Evolutionary conservation across 2,329 filamentous ascomycete species (phyloP).

Genomic region (Canariomyces notabilis): DNA sequence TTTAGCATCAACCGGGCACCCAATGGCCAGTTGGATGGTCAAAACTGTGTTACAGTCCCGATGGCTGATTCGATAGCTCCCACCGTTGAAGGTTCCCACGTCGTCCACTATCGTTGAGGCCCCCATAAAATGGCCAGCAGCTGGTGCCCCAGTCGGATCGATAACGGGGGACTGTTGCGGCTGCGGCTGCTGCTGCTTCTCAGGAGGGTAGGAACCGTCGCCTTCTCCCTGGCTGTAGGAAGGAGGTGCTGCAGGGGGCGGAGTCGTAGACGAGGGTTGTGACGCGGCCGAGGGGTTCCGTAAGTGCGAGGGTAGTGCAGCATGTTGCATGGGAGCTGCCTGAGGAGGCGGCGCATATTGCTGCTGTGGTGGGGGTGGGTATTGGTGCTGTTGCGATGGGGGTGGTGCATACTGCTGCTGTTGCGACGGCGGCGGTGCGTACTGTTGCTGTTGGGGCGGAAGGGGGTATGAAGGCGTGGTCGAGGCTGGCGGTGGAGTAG

Average conservation of each 20-base stretch:
- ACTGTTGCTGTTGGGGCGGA: conserved; percentile 31
- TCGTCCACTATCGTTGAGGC: conserved; percentile 65
- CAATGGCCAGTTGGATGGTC: conserved; percentile 83
- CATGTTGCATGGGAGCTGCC: conserved; percentile 19
- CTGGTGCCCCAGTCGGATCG: conserved; percentile 33
- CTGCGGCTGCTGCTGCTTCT: conserved; percentile 26
- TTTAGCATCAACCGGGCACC: conserved; percentile 75
- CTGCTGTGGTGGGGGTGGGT: conserved; percentile 20
- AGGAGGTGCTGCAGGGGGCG: conserved; percentile 28
- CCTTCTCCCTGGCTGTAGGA: conserved; percentile 27
- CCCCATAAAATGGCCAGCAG: conserved; percentile 57
- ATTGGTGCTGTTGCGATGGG: conserved; percentile 29
- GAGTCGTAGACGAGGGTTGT: conserved; percentile 22
- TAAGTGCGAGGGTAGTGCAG: conserved; percentile 34
- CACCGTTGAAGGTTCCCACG: conserved; percentile 94
- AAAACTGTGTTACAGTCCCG: conserved; percentile 85
- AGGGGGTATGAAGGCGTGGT: conserved; percentile 30
- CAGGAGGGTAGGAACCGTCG: conserved; percentile 23
- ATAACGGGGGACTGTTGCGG: conserved; percentile 18
- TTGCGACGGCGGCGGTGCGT: conserved; percentile 31
- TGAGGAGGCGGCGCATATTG: conserved; percentile 20
- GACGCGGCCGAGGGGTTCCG: conserved; percentile 30
- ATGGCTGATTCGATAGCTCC: conserved; percentile 89
- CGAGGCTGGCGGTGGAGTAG: conserved; percentile 30
- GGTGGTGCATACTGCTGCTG: conserved; percentile 31